Evolutionary conservation across 2,329 filamentous ascomycete genomes (phyloP), one percentile per base, ranked within the genome.

Genomic region (Parafenestella ontariensis): DNA sequence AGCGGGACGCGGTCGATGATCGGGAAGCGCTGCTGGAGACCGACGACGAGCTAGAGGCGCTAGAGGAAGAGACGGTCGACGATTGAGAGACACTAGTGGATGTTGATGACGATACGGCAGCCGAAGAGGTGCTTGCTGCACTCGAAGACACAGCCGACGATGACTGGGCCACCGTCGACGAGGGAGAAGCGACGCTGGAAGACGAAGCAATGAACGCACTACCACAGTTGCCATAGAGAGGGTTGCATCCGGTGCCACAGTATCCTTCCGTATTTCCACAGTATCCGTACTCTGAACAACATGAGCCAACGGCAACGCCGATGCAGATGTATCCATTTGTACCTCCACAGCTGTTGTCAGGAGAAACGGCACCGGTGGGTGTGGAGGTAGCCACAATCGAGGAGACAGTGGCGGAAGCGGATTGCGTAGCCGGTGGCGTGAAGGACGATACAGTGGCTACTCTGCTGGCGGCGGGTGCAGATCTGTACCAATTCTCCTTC

Each of bases 401-500:
- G 5, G 44, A 36, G 36, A 8, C 36, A 63, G 34, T 46, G 63
- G 24, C 65, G 61, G 52, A 70, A 59, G 43, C 37, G n/a, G 31
- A 58, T 44, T 48, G 67, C 54, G 56, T 49, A 36, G 55, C 52
- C 3, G 46, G 53, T 13, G 42, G 21, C 11, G 53, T 49, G 42
- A 55, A 58, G 3, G 43, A 46, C 18, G 65, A 60, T 1, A 49
- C 46, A 10, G 62, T 58, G 6, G 57, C 49, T 8, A 56, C 50
- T 8, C 61, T 53, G 18, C 33, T n/a, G n/a, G n/a, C 40, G n/a
- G 18, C 24, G 20, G 59, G 47, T 29, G 61, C 46, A 20, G 52
- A 50, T 28, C 82, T 78, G 66, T 82, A 81, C 79, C 79, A 82
- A 65, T 81, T 81, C 13, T 59, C 66, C 10, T 66, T 58, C 2